phyloP scores from a whole-genome alignment of 2,329 filamentous ascomycete genomes.

The Cercospora zeae-maydis region DNA sequence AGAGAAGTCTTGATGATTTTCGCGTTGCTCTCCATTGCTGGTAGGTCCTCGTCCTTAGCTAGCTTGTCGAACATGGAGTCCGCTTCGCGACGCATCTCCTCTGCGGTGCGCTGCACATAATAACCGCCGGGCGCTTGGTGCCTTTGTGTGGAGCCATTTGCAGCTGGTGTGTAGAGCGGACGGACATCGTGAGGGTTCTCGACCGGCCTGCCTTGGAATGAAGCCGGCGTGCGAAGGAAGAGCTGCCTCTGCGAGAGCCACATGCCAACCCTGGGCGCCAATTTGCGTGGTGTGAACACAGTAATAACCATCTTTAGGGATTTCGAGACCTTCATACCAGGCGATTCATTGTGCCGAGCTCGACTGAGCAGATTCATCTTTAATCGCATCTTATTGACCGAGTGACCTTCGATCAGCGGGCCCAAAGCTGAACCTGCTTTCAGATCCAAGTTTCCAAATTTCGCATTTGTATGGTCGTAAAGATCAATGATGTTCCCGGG shows the following conservation, averaged over 20 bases:
- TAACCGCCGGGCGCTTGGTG: slow-evolving; percentile 26
- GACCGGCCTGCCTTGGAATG: slow-evolving; percentile 66
- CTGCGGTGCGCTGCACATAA: slow-evolving; percentile 61
- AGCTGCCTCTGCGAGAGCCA: slow-evolving; percentile 64
- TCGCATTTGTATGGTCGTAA: slow-evolving; percentile 64
- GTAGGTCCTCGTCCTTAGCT: slow-evolving; percentile 69
- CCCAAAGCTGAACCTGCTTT: slow-evolving; percentile 65
- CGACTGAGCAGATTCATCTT: slow-evolving; percentile 68
- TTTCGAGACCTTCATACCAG: slow-evolving; percentile 60
- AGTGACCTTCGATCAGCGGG: slow-evolving; percentile 65
- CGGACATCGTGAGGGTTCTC: slow-evolving; percentile 67
- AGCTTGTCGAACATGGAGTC: slow-evolving; percentile 85
- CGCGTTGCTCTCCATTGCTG: slow-evolving; percentile 63
- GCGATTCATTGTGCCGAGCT: slow-evolving; percentile 60
- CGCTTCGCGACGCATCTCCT: slow-evolving; percentile 83
- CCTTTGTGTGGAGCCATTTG: slow-evolving; percentile 7
- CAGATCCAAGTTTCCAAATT: slow-evolving; percentile 73
- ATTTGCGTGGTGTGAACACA: slow-evolving; percentile 71
- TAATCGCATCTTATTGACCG: slow-evolving; percentile 62
- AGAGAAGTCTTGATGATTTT: slow-evolving; percentile 63
- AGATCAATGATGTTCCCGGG: slow-evolving; percentile 61
- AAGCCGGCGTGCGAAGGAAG: slow-evolving; percentile 62
- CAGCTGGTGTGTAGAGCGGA: slow-evolving; percentile 36
- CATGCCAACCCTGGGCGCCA: slow-evolving; percentile 62
- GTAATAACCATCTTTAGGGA: slow-evolving; percentile 66